These are phyloP conservation scores for Sideroxylon spinosum DNA, from an alignment of 179 eudicot species.

Conservation along the genomic window DNA sequence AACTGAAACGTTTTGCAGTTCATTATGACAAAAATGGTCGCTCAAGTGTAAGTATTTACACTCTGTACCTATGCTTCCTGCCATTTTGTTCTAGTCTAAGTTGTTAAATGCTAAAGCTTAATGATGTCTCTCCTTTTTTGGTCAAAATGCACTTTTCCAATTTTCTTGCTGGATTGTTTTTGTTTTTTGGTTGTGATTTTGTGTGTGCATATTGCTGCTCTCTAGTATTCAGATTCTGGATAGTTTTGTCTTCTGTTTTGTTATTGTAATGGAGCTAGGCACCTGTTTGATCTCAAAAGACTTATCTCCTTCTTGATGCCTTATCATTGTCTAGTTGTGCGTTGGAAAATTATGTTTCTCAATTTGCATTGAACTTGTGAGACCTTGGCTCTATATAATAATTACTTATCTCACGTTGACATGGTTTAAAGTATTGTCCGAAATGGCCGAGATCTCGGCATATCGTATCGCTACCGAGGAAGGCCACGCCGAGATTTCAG, in stretches of 20 bases:
- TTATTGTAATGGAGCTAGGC: neutral
- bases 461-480: too few species aligned
- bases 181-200: neutral
- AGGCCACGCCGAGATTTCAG: too few species aligned
- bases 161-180: neutral
- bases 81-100: neutral
- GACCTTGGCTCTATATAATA: neutral
- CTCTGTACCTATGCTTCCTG: neutral
- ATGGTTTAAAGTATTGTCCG: too few species aligned
- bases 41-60: constrained; percentile 63
- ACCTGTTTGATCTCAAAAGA: neutral
- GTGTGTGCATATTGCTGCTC: neutral
- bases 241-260: neutral
- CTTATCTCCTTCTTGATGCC: neutral
- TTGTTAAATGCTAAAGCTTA: neutral
- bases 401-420: neutral
- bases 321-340: neutral
- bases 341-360: neutral
- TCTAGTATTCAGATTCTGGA: neutral
- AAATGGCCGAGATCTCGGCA: too few species aligned
- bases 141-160: neutral
- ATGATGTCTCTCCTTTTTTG: neutral
- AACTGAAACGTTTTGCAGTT: constrained; percentile 82
- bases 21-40: constrained; percentile 77
- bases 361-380: neutral